Conservation (phyloP, 2,329 filamentous ascomycete species). For the Fusarium vanettenii region DNA sequence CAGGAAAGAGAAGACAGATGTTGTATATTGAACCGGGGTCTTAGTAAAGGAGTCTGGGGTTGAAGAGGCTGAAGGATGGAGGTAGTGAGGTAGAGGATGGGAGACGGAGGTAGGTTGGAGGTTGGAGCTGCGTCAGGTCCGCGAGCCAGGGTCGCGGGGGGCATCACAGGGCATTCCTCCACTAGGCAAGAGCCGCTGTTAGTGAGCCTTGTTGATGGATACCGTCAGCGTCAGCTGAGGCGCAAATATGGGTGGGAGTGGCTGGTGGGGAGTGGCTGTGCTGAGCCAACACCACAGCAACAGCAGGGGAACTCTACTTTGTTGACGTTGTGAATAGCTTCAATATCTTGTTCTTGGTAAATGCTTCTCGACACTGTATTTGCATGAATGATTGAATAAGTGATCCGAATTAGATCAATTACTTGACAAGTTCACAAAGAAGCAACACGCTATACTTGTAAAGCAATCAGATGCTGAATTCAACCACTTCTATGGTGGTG, state of each 20-base stretch:
- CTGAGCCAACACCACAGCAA: neutral
- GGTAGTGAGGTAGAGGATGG: constrained; percentile 25
- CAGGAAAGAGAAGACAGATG: neutral
- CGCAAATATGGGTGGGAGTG: neutral
- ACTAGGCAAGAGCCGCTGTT: constrained; percentile 24
- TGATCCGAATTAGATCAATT: neutral
- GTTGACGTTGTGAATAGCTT: neutral
- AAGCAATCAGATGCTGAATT: neutral
- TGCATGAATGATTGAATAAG: neutral
- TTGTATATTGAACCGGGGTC: constrained; percentile 7
- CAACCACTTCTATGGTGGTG: neutral
- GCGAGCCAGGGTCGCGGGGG: constrained; percentile 21
- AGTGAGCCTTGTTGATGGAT: neutral
- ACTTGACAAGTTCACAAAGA: neutral
- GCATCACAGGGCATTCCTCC: constrained; percentile 33
- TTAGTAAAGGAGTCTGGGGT: constrained; percentile 13
- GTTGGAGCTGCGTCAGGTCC: constrained; percentile 28
- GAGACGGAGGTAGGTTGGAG: constrained; percentile 7
- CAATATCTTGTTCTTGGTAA: neutral
- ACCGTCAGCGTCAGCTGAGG: neutral
- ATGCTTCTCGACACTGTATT: neutral
- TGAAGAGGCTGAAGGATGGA: constrained; percentile 21
- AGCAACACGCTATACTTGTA: neutral
- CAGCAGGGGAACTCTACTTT: neutral
- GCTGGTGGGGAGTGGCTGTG: neutral